Percentiles rank a stretch among this genome's conserved stretches.
These are phyloP conservation scores for Arthrocladium fulminans DNA, from an alignment of 2,329 filamentous ascomycete species.

Conservation along the genomic window DNA sequence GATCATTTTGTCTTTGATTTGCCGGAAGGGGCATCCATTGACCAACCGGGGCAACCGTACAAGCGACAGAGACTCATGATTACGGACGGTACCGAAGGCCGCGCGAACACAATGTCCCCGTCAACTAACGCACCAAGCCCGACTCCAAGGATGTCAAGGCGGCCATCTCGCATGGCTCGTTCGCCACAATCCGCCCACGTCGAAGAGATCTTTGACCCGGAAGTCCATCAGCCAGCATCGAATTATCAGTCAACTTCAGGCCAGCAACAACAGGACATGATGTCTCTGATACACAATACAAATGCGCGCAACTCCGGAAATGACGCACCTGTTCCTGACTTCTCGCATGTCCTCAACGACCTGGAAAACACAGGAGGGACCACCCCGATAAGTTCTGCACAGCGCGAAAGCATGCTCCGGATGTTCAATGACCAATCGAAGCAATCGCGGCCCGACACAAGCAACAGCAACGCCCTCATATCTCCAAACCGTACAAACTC, in stretches of 20 bases:
- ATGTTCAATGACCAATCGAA: conserved; percentile 50
- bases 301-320: conserved; percentile 36
- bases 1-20: conserved; percentile 42
- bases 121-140: conserved; percentile 23
- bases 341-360: conserved; percentile 37
- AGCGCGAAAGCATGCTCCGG: conserved; percentile 41
- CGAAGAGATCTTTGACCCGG: conserved; percentile 37
- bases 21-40: conserved; percentile 26
- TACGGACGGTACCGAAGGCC: conserved; percentile 33
- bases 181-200: conserved; percentile 27
- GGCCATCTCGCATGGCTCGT: conserved; percentile 5
- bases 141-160: not conserved
- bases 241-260: conserved; percentile 7
- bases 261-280: conserved; percentile 33
- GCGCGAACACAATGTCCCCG: conserved; percentile 32
- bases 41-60: conserved; percentile 30
- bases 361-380: conserved; percentile 36
- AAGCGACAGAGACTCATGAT: conserved; percentile 41
- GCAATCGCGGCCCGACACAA: conserved; percentile 46
- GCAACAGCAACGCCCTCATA: conserved; percentile 24
- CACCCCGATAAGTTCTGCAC: conserved; percentile 34
- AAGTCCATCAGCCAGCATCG: conserved; percentile 15
- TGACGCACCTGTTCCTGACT: conserved; percentile 32
- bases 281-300: conserved; percentile 41
- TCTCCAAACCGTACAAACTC: conserved; percentile 3